Evolutionary conservation across 805 yeast genomes (phyloP), one percentile per base, ranked within the genome.

Genomic region (Metschnikowia hibisci): DNA sequence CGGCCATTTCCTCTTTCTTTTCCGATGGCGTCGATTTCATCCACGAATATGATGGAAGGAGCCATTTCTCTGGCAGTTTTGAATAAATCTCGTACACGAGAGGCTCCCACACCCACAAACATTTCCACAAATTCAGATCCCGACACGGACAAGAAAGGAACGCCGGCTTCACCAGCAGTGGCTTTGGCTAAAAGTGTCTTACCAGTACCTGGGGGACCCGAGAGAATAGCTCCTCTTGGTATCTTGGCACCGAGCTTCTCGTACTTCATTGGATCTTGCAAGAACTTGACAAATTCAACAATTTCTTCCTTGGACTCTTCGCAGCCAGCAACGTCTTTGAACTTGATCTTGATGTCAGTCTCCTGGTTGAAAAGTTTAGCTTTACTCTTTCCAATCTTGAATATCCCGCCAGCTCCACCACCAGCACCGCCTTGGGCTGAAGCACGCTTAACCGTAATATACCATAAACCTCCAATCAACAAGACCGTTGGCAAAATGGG

Each of bases 141-240:
- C 1, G 96, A 87, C 14, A 93, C 98, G 12, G 96, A 86, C 56
- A 82, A 82, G 62, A 93, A 93, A 33, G 99, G 97, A 32, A 93
- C 99, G 44, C 93, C 95, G 0, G 99, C 99, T 65, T 93, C 99
- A 53, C 99, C 99, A 2, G 99, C 99, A 39, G 98, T 93, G 4
- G 99, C 99, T 61, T 88, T 91, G 10, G 99, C 99, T 39, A 93
- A 70, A 42, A 93, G 72, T 1, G 99, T 93, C 63, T 93, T 93
- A 80, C 99, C 99, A 8, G 99, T 93, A 71, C 99, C 99, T 40
- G 99, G 99, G 13, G 99, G 96, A 38, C 99, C 99, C 1, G 96
- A 85, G 44, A 93, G 71, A 47, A 93, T 87, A 8, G 99, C 99
- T 55, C 99, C 99, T 61, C 98, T 80, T 37, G 99, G 99, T 53